Evolutionary conservation across 164 flowering plant genomes (phyloP).

Genomic region (Piper longum): DNA sequence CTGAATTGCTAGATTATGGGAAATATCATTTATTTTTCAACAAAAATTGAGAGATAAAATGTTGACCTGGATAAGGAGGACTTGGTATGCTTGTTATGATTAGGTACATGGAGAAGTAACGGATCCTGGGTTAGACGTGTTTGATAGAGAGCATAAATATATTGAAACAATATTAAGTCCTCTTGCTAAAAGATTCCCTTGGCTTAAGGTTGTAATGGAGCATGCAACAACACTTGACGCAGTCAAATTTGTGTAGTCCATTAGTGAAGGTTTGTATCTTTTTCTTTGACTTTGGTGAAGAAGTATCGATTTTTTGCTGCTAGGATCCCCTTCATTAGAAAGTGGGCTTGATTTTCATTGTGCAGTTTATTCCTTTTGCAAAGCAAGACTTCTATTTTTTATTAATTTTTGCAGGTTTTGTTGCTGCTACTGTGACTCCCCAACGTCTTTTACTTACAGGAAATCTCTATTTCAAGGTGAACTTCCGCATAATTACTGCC

Average conservation of each 20-base stretch:
- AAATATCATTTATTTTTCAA: no score
- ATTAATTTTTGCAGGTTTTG: slow-evolving; percentile 32
- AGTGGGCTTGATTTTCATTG: no score
- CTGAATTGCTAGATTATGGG: no score
- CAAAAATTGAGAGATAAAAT: no score
- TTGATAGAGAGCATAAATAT: slow-evolving; percentile 90
- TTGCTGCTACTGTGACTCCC: slow-evolving; percentile 97
- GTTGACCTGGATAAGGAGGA: not conserved
- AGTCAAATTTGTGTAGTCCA: slow-evolving; percentile 74
- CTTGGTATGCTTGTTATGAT: not conserved
- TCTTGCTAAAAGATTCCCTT: slow-evolving; percentile 60
- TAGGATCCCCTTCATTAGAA: no score
- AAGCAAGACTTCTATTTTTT: not conserved
- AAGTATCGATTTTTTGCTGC: no score
- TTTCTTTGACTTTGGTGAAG: not conserved
- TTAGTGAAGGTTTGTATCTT: slow-evolving; percentile 45
- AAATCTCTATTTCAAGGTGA: slow-evolving; percentile 92
- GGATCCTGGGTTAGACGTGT: slow-evolving; percentile 64
- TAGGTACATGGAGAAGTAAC: slow-evolving; percentile 99
- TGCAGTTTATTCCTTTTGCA: not conserved
- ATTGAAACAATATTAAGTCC: slow-evolving; percentile 75
- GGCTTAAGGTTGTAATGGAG: slow-evolving; percentile 90
- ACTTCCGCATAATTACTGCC: slow-evolving; percentile 83
- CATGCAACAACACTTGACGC: slow-evolving; percentile 89
- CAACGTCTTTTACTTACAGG: slow-evolving; percentile 88